Base-by-base conservation (phyloP, 2,329 filamentous ascomycete species). In the Mycosphaerella arachidis region DNA sequence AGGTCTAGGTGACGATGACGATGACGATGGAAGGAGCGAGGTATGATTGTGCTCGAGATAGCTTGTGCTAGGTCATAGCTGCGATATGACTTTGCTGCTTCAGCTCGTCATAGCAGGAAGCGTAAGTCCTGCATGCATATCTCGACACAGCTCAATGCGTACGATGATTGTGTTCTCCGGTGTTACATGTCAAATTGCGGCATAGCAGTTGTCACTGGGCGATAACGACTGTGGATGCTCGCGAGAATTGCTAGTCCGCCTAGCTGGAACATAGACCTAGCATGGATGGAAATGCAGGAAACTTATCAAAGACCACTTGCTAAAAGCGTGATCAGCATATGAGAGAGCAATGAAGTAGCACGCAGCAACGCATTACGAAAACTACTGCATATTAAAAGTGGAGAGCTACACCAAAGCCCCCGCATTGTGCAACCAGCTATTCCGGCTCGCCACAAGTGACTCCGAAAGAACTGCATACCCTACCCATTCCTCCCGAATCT, bases 361-460 rank as follows among this genome's bases (percentile, higher is more conserved):
- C 46, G 9, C 16, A 18, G 30, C 12, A 6, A 52, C 27, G 5
- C 20, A 10, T 1, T 5, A 35, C 27, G 50, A 52, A 5, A 52
- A 52, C n/a, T 20, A 18, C 50, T 52, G 50, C 50, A 52, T 31
- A 10, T n/a, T 10, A 6, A 35, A 35, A 31, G 50, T 31, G 27
- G 50, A 31, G 30, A 31, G 8, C 29, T 52, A n/a, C 13, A 29
- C 48, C 20, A 24, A 29, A 27, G 29, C 50, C 29, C 33, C 20
- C 12, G 24, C n/a, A 24, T 45, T 58, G 58, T 57, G 54, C 50
- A 35, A 58, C 56, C 43, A 56, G 30, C 27, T 31, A 30, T 10
- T 24, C 35, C 56, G 56, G 56, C 31, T 58, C 56, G 56, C 56
- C 56, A 46, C 56, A 58, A n/a, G 12, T 27, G 30, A 24, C 48